Evolutionary conservation across 176 grass and related monocot species (phyloP), one percentile per base, ranked within the genome.

Genomic region (Thinopyrum elongatum): DNA sequence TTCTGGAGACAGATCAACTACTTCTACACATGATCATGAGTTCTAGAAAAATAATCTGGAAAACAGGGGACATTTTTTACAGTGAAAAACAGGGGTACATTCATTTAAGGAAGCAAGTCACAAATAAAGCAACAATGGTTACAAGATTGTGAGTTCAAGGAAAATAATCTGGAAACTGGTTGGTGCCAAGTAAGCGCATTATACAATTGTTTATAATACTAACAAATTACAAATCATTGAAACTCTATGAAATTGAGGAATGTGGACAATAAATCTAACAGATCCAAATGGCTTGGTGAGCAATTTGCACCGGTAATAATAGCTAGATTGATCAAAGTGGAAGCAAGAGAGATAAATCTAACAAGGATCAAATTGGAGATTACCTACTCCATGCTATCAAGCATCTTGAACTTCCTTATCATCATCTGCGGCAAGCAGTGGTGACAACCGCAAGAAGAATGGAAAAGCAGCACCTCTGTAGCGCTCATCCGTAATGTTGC

Each of bases 391-490:
- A 9, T 28, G 28, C 25, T 23, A 82, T 66, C 68, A 87, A 76
- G 73, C 77, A 72, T 51, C 34, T 3, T 80, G 16, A 61, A 80
- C 28, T 2, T 5, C 68, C 4, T 41, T 36, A 4, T 23, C 35
- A 39, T 80, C 36, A 61, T 49, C 27, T 36, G 38, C 53, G 29
- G 27, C 14, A 22, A 28, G 33, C 6, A 86, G 23, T 8, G 82
- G 82, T n/a, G 38, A 23, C 62, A 78, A 5, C 6, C n/a, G 62
- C 44, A 78, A 3, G 13, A 85, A 85, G 62, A 85, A 85, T 5
- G 46, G 74, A 78, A 78, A 78, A 5, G 83, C 74, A 39, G 83
- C 44, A 41, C 83, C 83, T 57, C 83, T 78, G n/a, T 78, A 69
- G 55, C 29, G 74, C 9, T 68, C 17, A 11, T 58, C 46, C 0